These are phyloP conservation scores for Bathelium albidoporum DNA, from an alignment of 495 filamentous ascomycete genomes.

Conservation along the genomic window DNA sequence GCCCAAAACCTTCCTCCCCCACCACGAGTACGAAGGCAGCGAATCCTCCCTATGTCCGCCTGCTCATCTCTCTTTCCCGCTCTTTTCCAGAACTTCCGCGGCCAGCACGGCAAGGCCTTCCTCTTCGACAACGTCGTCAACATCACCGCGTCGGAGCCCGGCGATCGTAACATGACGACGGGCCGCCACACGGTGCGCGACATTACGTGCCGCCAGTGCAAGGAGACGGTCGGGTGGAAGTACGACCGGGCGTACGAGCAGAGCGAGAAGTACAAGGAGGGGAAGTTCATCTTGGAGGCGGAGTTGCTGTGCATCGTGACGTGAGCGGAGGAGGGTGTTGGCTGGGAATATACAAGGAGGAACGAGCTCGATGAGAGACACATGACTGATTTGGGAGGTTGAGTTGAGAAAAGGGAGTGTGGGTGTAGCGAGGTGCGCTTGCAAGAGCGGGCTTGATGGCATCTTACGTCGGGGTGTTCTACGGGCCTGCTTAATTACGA, in stretches of 20 bases:
- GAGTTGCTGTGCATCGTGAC: slow-evolving; percentile 73
- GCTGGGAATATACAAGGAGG: not conserved
- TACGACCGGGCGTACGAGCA: slow-evolving; percentile 94
- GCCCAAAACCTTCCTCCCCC: not conserved
- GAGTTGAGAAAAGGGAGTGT: no score
- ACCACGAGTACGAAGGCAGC: no score
- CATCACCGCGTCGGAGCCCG: slow-evolving; percentile 63
- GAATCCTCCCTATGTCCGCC: not conserved
- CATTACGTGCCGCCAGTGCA: slow-evolving; percentile 81
- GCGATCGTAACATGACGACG: slow-evolving; percentile 98
- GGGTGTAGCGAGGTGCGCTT: no score
- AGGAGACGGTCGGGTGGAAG: slow-evolving; percentile 91
- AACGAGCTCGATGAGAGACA: not conserved
- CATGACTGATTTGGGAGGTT: not conserved
- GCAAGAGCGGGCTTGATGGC: no score
- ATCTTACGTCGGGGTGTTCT: no score
- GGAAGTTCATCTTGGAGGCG: slow-evolving; percentile 92
- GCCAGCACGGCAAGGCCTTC: slow-evolving; percentile 96
- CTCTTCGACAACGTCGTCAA: slow-evolving; percentile 95
- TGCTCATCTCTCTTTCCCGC: not conserved
- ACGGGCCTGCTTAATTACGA: no score
- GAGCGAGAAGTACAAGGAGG: slow-evolving; percentile 96
- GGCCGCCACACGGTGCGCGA: slow-evolving; percentile 89
- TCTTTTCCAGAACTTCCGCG: slow-evolving; percentile 75
- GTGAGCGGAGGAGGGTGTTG: slow-evolving; percentile 13